Base-by-base conservation (phyloP, 805 yeast genomes). In the Schwanniomyces polymorphus region DNA sequence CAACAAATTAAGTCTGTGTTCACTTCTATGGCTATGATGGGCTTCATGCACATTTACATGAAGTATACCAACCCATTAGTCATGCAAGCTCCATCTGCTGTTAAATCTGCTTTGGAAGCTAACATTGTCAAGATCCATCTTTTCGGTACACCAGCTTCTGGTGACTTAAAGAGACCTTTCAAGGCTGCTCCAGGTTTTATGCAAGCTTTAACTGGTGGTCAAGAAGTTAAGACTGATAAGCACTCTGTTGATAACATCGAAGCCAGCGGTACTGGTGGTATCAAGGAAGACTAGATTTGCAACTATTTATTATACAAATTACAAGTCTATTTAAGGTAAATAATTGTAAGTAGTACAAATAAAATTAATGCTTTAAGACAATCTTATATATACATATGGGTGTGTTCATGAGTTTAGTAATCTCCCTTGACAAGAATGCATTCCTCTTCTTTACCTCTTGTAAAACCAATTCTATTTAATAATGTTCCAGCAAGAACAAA, bases 121-220 rank as follows among this genome's bases (percentile, higher is more conserved):
- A 91, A 91, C 74, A 82, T 90, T 57, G 96, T 92, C 59, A 84
- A 89, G 78, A 89, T 94, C 69, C 97, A 94, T 69, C 63, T 94
- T 48, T 88, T 88, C 60, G 91, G 91, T 57, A 75, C 80, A 61
- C 80, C 91, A 34, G 94, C 97, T 23, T 59, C 80, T 42, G 97
- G 97, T 57, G 97, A 88, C 60, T 82, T 91, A 72, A 89, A 90
- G 82, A 88, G 99, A 78, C 99, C 99, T 41, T 94, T 94, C 85
- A 88, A 88, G 78, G 83, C 91, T 49, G 82, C 91, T 44, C 76
- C 76, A 10, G 74, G 75, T 53, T 59, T 73, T 53, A 55, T 73
- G 60, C 68, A 59, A 50, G 83, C 92, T 41, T 68, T 92, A 74
- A 82, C 90, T 57, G 89, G 91, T 50, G 72, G 65, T 49, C 61